Evolutionary conservation across 2,329 filamentous ascomycete species (phyloP), one percentile per base, ranked within the genome.

Genomic region (Pyrenochaeta sp.): DNA sequence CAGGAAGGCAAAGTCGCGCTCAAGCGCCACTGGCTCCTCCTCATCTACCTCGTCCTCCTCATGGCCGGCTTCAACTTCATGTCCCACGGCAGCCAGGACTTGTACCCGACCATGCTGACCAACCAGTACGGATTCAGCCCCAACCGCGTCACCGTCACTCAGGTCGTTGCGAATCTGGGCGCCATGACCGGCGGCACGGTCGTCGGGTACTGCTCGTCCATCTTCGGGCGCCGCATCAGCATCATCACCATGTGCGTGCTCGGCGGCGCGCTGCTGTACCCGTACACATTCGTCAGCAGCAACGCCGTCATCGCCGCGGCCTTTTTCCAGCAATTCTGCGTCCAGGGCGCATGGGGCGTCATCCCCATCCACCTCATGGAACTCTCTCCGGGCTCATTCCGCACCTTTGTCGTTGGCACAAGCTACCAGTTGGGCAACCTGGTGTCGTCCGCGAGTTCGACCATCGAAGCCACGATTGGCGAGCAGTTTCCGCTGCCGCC

Each of bases 61-160:
- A 95, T 95, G 89, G 87, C 89, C 2, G 90, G 90, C 3, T 94
- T 96, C 77, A 96, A 95, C 73, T 95, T 94, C 66, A 91, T 94
- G 88, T 88, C 85, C 13, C 89, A 92, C 65, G 88, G 88, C 40
- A 87, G 83, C 15, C 84, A 88, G 60, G 83, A 87, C 67, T 69
- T 85, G 2, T 86, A 84, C 52, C 81, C 80, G 0, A 83, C 81
- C 3, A 80, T 85, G 75, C 64, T 84, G 10, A 59, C 73, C 71
- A 88, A 79, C 52, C 77, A 83, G 56, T 83, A 79, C 67, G 71
- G 74, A 40, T 84, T 84, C 69, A 76, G 73, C 7, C 41, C 71
- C 20, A 71, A 77, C 44, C 68, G 61, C 3, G 74, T 78, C 4
- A 79, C 76, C 2, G 70, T 79, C 4, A 78, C 76, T 2, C 76